Evolutionary conservation across 2,329 filamentous ascomycete genomes (phyloP).

Genomic region (Pezicula rhizophila): DNA sequence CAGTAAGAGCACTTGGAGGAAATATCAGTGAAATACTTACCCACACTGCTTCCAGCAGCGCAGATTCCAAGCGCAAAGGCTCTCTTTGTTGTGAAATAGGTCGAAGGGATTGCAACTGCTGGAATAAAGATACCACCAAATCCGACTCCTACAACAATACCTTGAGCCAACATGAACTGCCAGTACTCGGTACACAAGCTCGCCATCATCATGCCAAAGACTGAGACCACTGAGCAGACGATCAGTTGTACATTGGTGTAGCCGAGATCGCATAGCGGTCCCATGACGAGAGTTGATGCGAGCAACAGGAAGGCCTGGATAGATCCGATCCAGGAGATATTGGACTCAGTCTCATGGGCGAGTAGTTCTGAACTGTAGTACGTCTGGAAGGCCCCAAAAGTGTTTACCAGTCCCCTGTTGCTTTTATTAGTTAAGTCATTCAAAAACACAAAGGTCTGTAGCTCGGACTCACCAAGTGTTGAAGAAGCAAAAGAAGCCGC

Average conservation of each 20-base stretch:
- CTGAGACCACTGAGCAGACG: conserved; percentile 24
- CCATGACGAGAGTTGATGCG: conserved; percentile 18
- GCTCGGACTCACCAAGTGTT: conserved; percentile 38
- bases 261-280: conserved; percentile 35
- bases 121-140: conserved; percentile 35
- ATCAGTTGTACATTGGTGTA: conserved; percentile 13
- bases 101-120: conserved; percentile 33
- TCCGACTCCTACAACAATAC: conserved; percentile 35
- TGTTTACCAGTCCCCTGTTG: neutral
- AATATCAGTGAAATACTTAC: conserved; percentile 11
- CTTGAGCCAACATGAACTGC: conserved; percentile 42
- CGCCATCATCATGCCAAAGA: conserved; percentile 57
- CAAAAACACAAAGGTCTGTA: neutral
- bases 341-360: conserved; percentile 12
- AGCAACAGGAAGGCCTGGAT: conserved; percentile 27
- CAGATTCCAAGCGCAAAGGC: conserved; percentile 39
- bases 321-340: conserved; percentile 32
- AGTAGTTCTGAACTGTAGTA: conserved; percentile 29
- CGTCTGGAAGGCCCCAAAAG: conserved; percentile 27
- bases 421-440: neutral
- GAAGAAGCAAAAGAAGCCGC: conserved; percentile 46
- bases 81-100: conserved; percentile 37
- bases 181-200: conserved; percentile 47
- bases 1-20: neutral
- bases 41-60: conserved; percentile 33